These are phyloP conservation scores for Trametes cinnabarina DNA, from an alignment of 768 basidiomycete genomes.

Conservation along the genomic window DNA sequence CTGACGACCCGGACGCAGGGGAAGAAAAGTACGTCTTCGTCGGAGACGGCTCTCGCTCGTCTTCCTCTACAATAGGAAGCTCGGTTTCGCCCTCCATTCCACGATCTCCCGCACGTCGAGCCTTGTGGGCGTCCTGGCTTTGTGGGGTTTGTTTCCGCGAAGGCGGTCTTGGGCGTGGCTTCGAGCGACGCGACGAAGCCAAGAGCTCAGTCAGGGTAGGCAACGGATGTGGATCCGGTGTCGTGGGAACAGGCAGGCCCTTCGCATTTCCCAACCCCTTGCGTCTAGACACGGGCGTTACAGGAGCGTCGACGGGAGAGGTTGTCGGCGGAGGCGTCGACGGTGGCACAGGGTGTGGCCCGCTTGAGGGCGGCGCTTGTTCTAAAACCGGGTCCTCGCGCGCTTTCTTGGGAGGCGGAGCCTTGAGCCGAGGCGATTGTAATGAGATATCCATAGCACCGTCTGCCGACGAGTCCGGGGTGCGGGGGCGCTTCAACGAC, in stretches of 20 bases:
- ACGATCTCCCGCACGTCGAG: neutral
- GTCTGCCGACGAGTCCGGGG: conserved; percentile 17
- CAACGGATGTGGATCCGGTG: conserved; percentile 31
- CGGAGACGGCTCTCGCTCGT: conserved; percentile 27
- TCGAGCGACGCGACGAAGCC: conserved; percentile 41
- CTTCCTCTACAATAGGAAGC: conserved; percentile 9
- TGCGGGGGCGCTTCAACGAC: conserved; percentile 20
- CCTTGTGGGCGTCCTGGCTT: neutral
- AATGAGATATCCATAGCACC: conserved; percentile 12
- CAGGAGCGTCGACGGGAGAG: conserved; percentile 26
- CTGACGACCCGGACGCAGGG: conserved; percentile 33
- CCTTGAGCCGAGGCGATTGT: neutral
- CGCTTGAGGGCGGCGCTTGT: conserved; percentile 17
- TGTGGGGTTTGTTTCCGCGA: conserved; percentile 25
- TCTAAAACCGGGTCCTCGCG: conserved; percentile 12
- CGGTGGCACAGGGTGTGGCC: conserved; percentile 17
- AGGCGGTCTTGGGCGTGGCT: conserved; percentile 30
- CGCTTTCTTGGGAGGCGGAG: conserved; percentile 21
- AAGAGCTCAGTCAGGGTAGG: conserved; percentile 46
- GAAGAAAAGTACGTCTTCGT: conserved; percentile 39
- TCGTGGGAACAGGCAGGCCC: conserved; percentile 24
- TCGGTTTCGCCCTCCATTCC: conserved; percentile 1
- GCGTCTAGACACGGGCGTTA: conserved; percentile 17
- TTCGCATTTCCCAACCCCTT: conserved; percentile 26
- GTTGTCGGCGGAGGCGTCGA: conserved; percentile 33